Conservation (phyloP, 371 early-diverging fungal species). For the Haplosporangium sp. region DNA sequence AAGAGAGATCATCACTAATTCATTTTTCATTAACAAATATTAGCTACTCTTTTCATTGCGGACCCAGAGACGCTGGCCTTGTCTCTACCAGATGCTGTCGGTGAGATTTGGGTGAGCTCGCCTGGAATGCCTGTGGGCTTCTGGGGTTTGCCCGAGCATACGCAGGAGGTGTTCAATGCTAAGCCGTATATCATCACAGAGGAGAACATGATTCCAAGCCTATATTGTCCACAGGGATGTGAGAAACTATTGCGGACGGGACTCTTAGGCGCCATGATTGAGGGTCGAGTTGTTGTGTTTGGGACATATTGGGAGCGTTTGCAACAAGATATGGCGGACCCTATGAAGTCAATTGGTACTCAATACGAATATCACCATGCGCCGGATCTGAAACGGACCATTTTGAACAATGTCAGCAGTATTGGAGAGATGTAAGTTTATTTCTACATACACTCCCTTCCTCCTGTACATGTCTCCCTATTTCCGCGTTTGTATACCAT, state of each 20-base stretch:
- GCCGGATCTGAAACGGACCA: conserved; percentile 28
- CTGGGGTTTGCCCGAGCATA: conserved; percentile 81
- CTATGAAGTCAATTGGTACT: conserved; percentile 36
- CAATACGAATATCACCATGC: conserved; percentile 44
- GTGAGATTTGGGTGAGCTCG: conserved; percentile 87
- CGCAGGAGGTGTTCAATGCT: conserved; percentile 78
- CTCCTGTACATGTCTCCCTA: background rate
- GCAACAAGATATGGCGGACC: conserved; percentile 62
- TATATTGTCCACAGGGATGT: conserved; percentile 27
- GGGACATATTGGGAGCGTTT: conserved; percentile 82
- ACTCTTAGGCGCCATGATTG: conserved; percentile 78
- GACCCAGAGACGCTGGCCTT: conserved; percentile 82
- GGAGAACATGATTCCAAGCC: conserved; percentile 49
- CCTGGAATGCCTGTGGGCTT: conserved; percentile 80
- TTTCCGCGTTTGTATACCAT: too few species aligned
- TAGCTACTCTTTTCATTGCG: conserved; percentile 77
- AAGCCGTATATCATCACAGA: conserved; percentile 63
- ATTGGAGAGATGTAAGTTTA: conserved; percentile 42
- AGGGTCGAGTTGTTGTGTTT: conserved; percentile 75
- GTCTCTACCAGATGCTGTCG: conserved; percentile 77
- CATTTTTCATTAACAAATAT: background rate
- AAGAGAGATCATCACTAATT: too few species aligned
- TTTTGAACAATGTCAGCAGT: conserved; percentile 21
- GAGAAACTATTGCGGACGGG: conserved; percentile 77
- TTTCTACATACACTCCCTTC: background rate